Base-by-base conservation (phyloP, 306 rosid genomes). In the Sicyos baderoa region DNA sequence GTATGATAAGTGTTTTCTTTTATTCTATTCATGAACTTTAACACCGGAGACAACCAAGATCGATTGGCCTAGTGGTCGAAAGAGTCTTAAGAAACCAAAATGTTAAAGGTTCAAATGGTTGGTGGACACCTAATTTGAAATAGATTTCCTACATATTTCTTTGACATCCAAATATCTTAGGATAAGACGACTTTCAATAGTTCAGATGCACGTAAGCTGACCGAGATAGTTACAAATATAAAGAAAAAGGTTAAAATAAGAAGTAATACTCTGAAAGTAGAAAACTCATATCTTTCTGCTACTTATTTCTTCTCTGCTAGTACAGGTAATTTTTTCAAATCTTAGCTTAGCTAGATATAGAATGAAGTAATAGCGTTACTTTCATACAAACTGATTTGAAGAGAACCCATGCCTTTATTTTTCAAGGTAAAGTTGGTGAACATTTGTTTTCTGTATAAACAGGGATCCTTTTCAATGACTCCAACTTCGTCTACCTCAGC, bases 401-500 rank as follows among this genome's bases (percentile, higher is more conserved):
- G 69, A 40, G 68, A 35, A 21, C 23, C 4, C 0, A 23, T 63
- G 74, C 52, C 35, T 29, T 29, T 16, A 71, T n/a, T 73, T 70
- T 50, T 78, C 56, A 75, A 76, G 75, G 40, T 52, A 42, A 18
- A 44, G 22, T 47, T 51, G 73, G 51, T 80, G 73, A 76, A 53
- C 54, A 64, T 60, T 76, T 50, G 72, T 73, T 76, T 18, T 69
- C 66, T 63, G 17, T 82, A 75, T 64, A 68, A 58, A 75, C 71
- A 93, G 95, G 89, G 83, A 72, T 74, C 90, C 68, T 68, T 85
- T 51, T 63, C 69, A 55, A 88, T 81, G 70, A 65, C 82, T 76
- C 88, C 84, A 56, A 86, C 85, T 51, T 78, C 81, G 19, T 54
- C 83, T 21, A 54, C 82, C 63, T 70, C 77, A 55, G 77, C 75